These are phyloP conservation scores for Plectosphaerella sp. DNA, from an alignment of 2,329 filamentous ascomycete genomes.

Conservation along the genomic window DNA sequence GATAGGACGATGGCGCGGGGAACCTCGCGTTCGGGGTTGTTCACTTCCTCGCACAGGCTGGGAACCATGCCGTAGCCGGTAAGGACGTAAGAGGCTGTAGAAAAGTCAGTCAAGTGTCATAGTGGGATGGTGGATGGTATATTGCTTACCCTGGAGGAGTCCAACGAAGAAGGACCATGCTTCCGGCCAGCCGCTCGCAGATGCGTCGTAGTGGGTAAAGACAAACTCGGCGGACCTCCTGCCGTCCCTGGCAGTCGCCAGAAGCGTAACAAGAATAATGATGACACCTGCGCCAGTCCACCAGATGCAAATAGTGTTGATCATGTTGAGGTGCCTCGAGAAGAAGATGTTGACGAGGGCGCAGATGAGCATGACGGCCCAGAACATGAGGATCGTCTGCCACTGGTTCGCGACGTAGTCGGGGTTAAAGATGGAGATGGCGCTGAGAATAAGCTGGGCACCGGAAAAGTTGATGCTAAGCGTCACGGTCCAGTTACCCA, in stretches of 20 bases:
- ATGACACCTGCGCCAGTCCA: slow-evolving; percentile 65
- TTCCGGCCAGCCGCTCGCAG: slow-evolving; percentile 58
- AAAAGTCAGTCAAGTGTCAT: neutral
- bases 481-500: slow-evolving; percentile 67
- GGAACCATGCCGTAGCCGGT: slow-evolving; percentile 69
- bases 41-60: slow-evolving; percentile 69
- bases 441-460: slow-evolving; percentile 52
- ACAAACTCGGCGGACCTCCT: slow-evolving; percentile 59
- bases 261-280: slow-evolving; percentile 41
- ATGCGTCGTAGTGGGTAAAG: slow-evolving; percentile 65
- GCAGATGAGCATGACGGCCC: slow-evolving; percentile 64
- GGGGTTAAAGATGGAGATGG: slow-evolving; percentile 66
- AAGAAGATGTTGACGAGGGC: slow-evolving; percentile 62
- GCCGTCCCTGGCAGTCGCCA: slow-evolving; percentile 51
- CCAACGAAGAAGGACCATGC: slow-evolving; percentile 73
- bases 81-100: slow-evolving; percentile 51
- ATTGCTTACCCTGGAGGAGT: slow-evolving; percentile 48
- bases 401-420: slow-evolving; percentile 62
- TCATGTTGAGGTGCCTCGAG: slow-evolving; percentile 55
- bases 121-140: neutral
- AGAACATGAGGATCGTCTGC: slow-evolving; percentile 69
- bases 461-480: slow-evolving; percentile 67
- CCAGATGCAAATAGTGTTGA: slow-evolving; percentile 70
- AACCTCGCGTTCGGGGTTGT: slow-evolving; percentile 63
- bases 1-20: slow-evolving; percentile 68